Evolutionary conservation across 441 rosid species (phyloP), one percentile per base, ranked within the genome.

Genomic region (Euphorbia schlechtendalii): DNA sequence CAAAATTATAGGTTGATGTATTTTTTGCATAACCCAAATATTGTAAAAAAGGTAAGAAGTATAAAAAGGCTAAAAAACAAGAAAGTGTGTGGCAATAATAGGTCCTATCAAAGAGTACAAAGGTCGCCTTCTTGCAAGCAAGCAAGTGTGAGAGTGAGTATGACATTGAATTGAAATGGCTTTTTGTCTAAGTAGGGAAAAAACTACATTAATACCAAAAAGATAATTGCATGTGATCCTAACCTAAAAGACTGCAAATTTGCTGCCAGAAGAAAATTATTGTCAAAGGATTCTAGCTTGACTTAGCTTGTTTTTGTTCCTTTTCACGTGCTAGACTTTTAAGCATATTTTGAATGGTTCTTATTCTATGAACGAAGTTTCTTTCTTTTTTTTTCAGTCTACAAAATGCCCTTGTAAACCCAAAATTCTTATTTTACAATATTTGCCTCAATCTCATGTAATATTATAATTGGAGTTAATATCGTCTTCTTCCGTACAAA

Each of bases 241-340:
- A 65, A 55, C 38, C 61, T 40, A 64, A 63, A 62, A 64, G 52
- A 55, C 61, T 65, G 61, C 61, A 65, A 48, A 40, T 25, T 62
- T n/a, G 10, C 61, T 25, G 60, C 40, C 18, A 25, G 55, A 55
- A 65, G 12, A 24, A 14, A 34, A 34, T 3, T 1, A 54, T 2
- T 11, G 22, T 54, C 48, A 64, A 51, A 64, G 51, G 43, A 49
- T 64, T 52, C 59, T 64, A 49, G 30, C 59, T 51, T 64, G 58
- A 51, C 66, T 46, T 59, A 1, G 17, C 51, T 38, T 60, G 15
- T 40, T 30, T 46, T 52, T 52, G 58, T 52, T 64, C 67, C 59
- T 20, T 65, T 55, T 55, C 61, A 54, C 41, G 54, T 54, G 61
- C 12, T 5, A 51, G 14, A 17, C 34, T 65, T 38, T 15, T 54